phyloP scores from a whole-genome alignment of 192 early-diverging fungal genomes.

The Coemansia reversa region DNA sequence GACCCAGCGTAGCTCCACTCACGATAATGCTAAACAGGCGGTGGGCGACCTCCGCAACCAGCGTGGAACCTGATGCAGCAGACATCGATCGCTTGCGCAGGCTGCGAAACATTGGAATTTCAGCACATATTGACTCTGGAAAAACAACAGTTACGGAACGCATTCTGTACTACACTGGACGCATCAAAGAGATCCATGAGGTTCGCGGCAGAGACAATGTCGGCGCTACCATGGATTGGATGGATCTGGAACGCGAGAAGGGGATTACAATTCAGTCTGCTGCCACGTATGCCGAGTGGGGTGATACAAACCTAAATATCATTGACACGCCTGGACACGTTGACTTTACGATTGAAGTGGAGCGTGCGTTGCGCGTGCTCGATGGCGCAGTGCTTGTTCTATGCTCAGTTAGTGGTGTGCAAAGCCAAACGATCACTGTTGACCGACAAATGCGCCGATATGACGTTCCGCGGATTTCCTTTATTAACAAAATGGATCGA shows the following conservation, averaged over 20 bases:
- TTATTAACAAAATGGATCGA: slow-evolving; percentile 91
- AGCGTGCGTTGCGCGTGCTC: slow-evolving; percentile 81
- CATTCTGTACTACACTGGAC: slow-evolving; percentile 80
- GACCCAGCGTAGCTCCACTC: slow-evolving; percentile 7
- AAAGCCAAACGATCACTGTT: slow-evolving; percentile 86
- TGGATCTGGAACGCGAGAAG: slow-evolving; percentile 96
- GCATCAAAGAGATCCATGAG: slow-evolving; percentile 88
- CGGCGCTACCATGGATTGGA: slow-evolving; percentile 99
- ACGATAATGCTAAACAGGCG: slow-evolving; percentile 26
- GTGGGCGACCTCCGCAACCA: slow-evolving; percentile 19
- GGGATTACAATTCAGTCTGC: slow-evolving; percentile 88
- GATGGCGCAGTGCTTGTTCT: slow-evolving; percentile 85
- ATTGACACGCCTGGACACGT: slow-evolving; percentile 91
- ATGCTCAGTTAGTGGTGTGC: slow-evolving; percentile 82
- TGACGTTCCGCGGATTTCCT: slow-evolving; percentile 81
- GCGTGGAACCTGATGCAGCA: slow-evolving; percentile 12
- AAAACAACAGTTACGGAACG: slow-evolving; percentile 87
- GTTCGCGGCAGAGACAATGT: slow-evolving; percentile 85
- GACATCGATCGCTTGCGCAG: slow-evolving; percentile 58
- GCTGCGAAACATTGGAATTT: slow-evolving; percentile 86
- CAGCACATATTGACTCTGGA: slow-evolving; percentile 85
- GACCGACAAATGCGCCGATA: slow-evolving; percentile 91
- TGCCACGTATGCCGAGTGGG: slow-evolving; percentile 83
- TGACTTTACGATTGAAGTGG: slow-evolving; percentile 88
- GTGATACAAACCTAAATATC: slow-evolving; percentile 77